These are phyloP conservation scores for Ceratocystis ficicola DNA, from an alignment of 2,329 filamentous ascomycete genomes.

Conservation along the genomic window DNA sequence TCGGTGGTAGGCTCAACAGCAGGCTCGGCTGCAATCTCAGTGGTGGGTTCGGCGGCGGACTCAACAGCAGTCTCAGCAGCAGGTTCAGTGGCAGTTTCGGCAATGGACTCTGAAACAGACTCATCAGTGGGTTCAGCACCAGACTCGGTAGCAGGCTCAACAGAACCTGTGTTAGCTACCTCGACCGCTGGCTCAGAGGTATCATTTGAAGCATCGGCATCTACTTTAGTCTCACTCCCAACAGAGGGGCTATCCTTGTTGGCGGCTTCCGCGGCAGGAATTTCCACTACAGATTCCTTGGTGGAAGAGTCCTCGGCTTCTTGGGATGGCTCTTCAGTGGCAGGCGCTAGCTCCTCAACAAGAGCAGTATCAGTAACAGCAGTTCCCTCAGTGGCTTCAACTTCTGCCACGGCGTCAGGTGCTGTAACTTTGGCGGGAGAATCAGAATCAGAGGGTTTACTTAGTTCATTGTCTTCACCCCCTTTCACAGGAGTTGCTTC, in stretches of 20 bases:
- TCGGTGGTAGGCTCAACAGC: neutral
- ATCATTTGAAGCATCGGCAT: neutral
- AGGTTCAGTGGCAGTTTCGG: neutral
- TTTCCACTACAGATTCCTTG: neutral
- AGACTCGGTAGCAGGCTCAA: neutral
- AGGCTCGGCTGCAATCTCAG: neutral
- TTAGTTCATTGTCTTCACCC: neutral
- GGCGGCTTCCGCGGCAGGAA: neutral
- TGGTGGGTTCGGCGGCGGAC: neutral
- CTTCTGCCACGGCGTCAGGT: neutral
- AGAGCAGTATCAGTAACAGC: neutral
- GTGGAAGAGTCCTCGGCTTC: neutral
- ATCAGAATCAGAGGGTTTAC: neutral
- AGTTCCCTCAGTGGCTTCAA: neutral
- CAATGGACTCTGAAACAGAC: neutral
- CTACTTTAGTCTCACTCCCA: neutral
- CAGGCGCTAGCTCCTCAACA: conserved; percentile 13
- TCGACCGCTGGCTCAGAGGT: neutral
- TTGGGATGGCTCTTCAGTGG: conserved; percentile 9
- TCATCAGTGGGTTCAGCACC: neutral
- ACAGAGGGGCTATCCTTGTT: neutral
- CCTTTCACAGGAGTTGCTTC: neutral
- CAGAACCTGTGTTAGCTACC: neutral
- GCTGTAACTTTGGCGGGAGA: neutral
- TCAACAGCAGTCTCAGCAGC: neutral